Evolutionary conservation across 805 yeast genomes (phyloP).

Genomic region (Metschnikowia chrysomelidarum): DNA sequence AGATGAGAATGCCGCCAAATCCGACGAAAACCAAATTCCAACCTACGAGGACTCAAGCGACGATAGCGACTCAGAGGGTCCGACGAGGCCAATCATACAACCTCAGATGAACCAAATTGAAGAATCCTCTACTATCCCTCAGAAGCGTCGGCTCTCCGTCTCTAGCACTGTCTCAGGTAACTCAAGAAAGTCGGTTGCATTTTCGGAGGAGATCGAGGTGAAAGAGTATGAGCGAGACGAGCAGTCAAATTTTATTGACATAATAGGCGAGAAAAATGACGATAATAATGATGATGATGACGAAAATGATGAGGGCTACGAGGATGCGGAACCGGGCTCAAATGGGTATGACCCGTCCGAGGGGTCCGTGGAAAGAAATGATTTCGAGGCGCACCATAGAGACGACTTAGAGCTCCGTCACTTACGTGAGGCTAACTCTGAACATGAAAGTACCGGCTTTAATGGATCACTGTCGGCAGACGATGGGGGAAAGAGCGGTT

Average conservation of each 20-base stretch:
- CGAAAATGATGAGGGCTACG: constrained; percentile 8
- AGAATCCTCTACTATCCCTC: constrained; percentile 4
- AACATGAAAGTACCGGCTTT: constrained; percentile 15
- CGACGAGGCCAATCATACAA: constrained; percentile 4
- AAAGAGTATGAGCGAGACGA: constrained; percentile 42
- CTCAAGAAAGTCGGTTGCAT: constrained; percentile 36
- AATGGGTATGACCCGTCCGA: constrained; percentile 4
- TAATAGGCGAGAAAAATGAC: constrained; percentile 5
- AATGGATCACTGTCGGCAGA: constrained; percentile 3
- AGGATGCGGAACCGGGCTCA: too few relatives aligned
- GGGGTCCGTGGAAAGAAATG: constrained; percentile 5
- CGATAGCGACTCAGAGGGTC: constrained; percentile 16
- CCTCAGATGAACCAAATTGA: too few relatives aligned
- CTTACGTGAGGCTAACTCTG: constrained; percentile 9
- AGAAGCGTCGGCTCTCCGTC: constrained; percentile 18
- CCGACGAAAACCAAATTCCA: constrained; percentile 11
- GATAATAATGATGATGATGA: constrained; percentile 17
- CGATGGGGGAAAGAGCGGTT: constrained; percentile 11
- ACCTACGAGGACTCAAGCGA: constrained; percentile 18
- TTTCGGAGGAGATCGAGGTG: constrained; percentile 40
- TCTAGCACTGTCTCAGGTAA: constrained; percentile 23
- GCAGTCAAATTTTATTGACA: constrained; percentile 20
- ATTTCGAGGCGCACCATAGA: constrained; percentile 28
- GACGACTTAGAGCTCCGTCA: constrained; percentile 34
- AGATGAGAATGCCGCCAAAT: neutral